Evolutionary conservation across 805 yeast species (phyloP).

Genomic region (Candida germanica): DNA sequence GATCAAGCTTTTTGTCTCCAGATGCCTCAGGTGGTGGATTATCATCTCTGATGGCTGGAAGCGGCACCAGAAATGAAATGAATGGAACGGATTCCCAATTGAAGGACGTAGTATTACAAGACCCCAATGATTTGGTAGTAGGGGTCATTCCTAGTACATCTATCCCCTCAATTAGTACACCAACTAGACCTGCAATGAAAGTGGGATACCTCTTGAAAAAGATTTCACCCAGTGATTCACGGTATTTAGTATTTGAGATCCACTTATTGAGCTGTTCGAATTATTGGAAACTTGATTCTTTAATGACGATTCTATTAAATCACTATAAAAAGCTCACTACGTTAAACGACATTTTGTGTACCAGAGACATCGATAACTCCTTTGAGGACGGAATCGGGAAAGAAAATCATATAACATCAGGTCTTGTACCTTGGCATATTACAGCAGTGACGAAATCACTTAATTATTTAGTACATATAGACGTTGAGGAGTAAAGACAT

Average conservation of each 20-base stretch:
- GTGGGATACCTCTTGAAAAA: conserved; percentile 64
- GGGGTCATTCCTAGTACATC: conserved; percentile 60
- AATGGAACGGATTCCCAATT: conserved; percentile 1
- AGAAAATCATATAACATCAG: conserved; percentile 13
- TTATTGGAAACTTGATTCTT: conserved; percentile 51
- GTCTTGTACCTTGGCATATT: conserved; percentile 71
- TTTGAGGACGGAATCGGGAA: conserved; percentile 5
- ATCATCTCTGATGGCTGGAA: conserved; percentile 1
- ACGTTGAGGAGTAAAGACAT: conserved; percentile 39
- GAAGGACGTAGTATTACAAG: conserved; percentile 36
- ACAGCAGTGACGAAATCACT: conserved; percentile 62
- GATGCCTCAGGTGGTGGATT: conserved; percentile 4
- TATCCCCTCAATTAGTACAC: conserved; percentile 66
- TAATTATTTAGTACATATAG: conserved; percentile 56
- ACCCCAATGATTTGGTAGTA: conserved; percentile 48
- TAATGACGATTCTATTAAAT: conserved; percentile 52
- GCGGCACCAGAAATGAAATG: not conserved
- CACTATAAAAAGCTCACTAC: conserved; percentile 61
- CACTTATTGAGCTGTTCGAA: conserved; percentile 72
- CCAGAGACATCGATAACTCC: conserved; percentile 16
- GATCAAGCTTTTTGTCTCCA: conserved; percentile 33
- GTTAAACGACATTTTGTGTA: conserved; percentile 39
- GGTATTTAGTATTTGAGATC: conserved; percentile 51
- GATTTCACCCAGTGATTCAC: conserved; percentile 7
- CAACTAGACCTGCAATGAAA: conserved; percentile 64